Conservation (phyloP, 192 early-diverging fungal genomes). For the Coemansia sp. region DNA sequence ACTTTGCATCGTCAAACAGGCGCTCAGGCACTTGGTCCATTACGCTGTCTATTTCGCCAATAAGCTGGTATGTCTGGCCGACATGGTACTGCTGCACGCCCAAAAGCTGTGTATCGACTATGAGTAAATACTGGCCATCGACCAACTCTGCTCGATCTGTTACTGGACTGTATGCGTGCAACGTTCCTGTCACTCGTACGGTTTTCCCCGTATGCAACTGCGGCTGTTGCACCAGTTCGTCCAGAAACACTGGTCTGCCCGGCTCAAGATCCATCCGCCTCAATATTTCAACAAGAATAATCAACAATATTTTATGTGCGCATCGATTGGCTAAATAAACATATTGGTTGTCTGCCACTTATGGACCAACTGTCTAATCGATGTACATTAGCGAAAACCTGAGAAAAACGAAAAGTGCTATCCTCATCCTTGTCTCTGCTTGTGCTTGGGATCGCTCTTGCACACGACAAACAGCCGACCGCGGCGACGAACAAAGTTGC, state of each 20-base stretch:
- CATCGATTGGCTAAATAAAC: too few relatives aligned
- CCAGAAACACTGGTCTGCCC: slow-evolving; percentile 44
- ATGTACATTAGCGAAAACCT: neutral
- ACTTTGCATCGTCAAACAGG: slow-evolving; percentile 26
- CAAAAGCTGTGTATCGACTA: slow-evolving; percentile 29
- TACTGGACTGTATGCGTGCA: slow-evolving; percentile 28
- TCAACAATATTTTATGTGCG: neutral
- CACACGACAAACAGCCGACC: slow-evolving; percentile 87
- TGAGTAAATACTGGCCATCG: slow-evolving; percentile 14
- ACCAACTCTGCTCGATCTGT: slow-evolving; percentile 21
- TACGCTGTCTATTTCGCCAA: slow-evolving; percentile 10
- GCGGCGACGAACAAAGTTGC: slow-evolving; percentile 80
- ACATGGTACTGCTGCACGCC: slow-evolving; percentile 29
- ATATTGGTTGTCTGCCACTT: too few relatives aligned
- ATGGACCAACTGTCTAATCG: too few relatives aligned
- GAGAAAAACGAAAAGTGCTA: neutral
- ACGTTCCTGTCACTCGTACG: slow-evolving; percentile 33
- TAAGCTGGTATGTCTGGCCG: slow-evolving; percentile 46
- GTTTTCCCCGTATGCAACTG: slow-evolving; percentile 3
- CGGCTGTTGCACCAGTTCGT: slow-evolving; percentile 18
- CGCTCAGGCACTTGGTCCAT: slow-evolving; percentile 6
- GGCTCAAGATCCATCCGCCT: slow-evolving; percentile 31
- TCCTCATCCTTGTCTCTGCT: slow-evolving; percentile 70
- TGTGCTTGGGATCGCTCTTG: slow-evolving; percentile 89
- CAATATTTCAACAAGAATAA: slow-evolving; percentile 40